Evolutionary conservation across 176 grass and related monocot species (phyloP).

Genomic region (Bromus sterilis): DNA sequence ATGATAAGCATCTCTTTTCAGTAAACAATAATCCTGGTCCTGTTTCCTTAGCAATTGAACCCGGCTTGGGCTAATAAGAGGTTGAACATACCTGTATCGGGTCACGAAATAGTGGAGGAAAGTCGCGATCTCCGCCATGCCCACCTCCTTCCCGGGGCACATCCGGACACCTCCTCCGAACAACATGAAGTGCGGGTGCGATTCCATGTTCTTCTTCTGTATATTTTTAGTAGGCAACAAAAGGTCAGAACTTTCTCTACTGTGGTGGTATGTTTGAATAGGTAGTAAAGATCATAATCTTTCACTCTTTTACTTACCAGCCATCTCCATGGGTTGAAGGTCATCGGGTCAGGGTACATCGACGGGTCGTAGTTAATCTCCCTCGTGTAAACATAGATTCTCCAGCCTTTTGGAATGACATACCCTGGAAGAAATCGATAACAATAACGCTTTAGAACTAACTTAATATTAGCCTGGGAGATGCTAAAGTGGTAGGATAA

Average conservation of each 20-base stretch:
- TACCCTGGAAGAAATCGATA: constrained; percentile 39
- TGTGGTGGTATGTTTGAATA: background rate
- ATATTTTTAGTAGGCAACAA: background rate
- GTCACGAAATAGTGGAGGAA: constrained; percentile 95
- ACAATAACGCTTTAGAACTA: no score
- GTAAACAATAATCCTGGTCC: background rate
- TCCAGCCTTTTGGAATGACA: constrained; percentile 87
- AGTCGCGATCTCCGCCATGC: constrained; percentile 67
- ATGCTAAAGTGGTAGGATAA: background rate
- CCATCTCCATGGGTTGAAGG: constrained; percentile 99
- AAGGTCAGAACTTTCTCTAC: background rate
- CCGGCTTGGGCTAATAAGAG: background rate
- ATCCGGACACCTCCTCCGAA: constrained; percentile 79
- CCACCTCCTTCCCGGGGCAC: constrained; percentile 91
- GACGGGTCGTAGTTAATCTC: constrained; percentile 94
- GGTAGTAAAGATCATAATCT: background rate
- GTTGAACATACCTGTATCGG: constrained; percentile 58
- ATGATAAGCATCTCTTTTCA: background rate
- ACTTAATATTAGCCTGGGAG: background rate
- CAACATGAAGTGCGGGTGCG: constrained; percentile 91
- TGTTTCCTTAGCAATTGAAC: background rate
- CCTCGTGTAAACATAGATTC: constrained; percentile 97
- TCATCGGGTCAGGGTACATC: constrained; percentile 68
- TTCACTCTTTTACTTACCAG: constrained; percentile 46
- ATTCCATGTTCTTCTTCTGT: constrained; percentile 70